Base-by-base conservation (phyloP, 441 rosid species). In the Isatis lusitanica region DNA sequence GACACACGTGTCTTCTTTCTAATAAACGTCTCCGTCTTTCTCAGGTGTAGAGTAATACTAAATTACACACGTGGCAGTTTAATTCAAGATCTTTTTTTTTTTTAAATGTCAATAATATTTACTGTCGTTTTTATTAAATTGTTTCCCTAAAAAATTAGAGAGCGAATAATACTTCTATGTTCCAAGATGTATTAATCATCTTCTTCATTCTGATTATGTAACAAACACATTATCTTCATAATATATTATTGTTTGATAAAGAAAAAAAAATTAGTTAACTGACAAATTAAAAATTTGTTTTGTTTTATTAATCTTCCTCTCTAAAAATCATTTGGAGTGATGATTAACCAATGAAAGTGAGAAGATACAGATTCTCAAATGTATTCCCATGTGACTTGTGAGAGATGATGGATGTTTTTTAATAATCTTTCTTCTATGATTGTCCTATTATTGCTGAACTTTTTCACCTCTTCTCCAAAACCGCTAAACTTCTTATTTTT, bases 371-470 rank as follows among this genome's bases (percentile, higher is more conserved):
- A 60, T 57, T 69, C 70, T 62, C 21, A 51, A 12, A 43, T 44
- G 70, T 4, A 31, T 13, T 11, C 46, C 39, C 74, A 55, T 63
- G 53, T 75, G 74, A 35, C 44, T 6, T 65, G 65, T 56, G 56
- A 18, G 61, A 21, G 35, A 66, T 17, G 11, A 53, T 53, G 36
- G 59, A 53, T 4, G 6, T 56, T 56, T 56, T 52, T 17, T 13
- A 30, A n/a, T 31, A 31, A 3, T 15, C 2, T 53, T 24, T 5
- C 61, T 40, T 64, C 50, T 3, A 72, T 77, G 65, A 77, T 66
- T 77, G 57, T 26, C 52, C 5, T 50, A 66, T 77, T 35, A 77
- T 77, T 71, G 13, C 68, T 52, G 26, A 39, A 47, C 24, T 69
- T 69, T 68, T 55, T 18, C 33, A 33, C 61, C 12, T 52, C 16